phyloP scores from a whole-genome alignment of 1,284 basidiomycete genomes.

The Pseudozyma tsukubaensis region DNA sequence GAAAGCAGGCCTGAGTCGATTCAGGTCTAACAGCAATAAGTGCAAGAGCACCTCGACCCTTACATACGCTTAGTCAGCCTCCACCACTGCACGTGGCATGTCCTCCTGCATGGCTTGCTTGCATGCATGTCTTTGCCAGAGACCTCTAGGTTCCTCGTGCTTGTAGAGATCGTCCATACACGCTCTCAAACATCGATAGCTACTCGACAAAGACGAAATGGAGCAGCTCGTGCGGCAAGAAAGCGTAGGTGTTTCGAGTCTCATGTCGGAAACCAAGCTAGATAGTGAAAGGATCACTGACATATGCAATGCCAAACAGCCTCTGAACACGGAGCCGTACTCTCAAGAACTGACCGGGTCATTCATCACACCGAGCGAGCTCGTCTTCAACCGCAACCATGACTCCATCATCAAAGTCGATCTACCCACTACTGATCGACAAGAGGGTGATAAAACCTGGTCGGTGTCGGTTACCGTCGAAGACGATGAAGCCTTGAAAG shows the following conservation, averaged over 20 bases:
- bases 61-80: conserved; percentile 6
- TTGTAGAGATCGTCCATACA: not conserved
- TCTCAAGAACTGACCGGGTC: conserved; percentile 14
- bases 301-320: conserved; percentile 9
- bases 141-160: not conserved
- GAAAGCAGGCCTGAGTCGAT: no score
- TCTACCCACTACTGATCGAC: not conserved
- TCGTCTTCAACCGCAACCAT: conserved; percentile 55
- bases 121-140: not conserved
- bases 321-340: conserved; percentile 51
- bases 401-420: conserved; percentile 28
- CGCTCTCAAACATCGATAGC: no score
- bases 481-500: not conserved
- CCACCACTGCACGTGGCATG: not conserved
- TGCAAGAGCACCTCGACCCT: no score
- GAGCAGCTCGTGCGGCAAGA: conserved; percentile 29
- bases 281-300: not conserved
- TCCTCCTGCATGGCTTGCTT: not conserved
- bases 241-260: conserved; percentile 10
- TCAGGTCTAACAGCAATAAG: no score
- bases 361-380: conserved; percentile 46
- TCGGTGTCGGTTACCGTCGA: conserved; percentile 24
- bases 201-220: conserved; percentile 1
- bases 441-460: conserved; percentile 8
- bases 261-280: not conserved